Evolutionary conservation across 805 yeast genomes (phyloP).

Genomic region (Spencermartinsiella europaea): DNA sequence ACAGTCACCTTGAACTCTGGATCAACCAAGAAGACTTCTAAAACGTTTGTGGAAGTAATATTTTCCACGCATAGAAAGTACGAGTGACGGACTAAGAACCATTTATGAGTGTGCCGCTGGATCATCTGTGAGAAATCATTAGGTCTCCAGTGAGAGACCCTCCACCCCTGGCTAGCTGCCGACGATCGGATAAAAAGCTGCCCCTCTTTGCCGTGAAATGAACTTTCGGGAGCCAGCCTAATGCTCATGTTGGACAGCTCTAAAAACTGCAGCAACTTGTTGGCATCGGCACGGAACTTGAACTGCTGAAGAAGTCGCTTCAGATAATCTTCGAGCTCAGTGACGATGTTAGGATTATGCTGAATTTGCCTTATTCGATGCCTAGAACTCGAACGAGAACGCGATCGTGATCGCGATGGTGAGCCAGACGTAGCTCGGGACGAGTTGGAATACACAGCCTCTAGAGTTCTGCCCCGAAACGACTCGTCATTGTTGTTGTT

Average conservation of each 20-base stretch:
- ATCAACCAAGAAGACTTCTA: constrained; percentile 91
- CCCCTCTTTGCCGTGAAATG: constrained; percentile 87
- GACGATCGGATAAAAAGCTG: constrained; percentile 71
- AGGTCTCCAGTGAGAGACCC: constrained; percentile 81
- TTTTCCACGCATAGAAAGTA: constrained; percentile 83
- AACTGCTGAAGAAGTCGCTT: constrained; percentile 53
- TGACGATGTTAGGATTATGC: background rate
- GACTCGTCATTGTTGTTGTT: background rate
- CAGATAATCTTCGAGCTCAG: constrained; percentile 59
- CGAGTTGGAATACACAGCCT: background rate
- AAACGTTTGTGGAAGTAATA: constrained; percentile 77
- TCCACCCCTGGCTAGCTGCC: constrained; percentile 90
- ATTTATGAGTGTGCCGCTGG: constrained; percentile 81
- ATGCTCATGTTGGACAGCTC: constrained; percentile 88
- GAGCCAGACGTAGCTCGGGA: background rate
- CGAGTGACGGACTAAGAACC: constrained; percentile 84
- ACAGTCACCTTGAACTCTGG: constrained; percentile 56
- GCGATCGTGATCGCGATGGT: background rate
- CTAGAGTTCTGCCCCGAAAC: background rate
- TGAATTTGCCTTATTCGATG: background rate
- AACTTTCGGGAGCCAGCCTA: constrained; percentile 72
- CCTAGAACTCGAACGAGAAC: background rate
- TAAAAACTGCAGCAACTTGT: constrained; percentile 75
- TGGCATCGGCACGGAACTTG: constrained; percentile 73
- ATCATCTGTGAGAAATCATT: constrained; percentile 83